These are phyloP conservation scores for Iodosphaeria phyllophila DNA, from an alignment of 2,329 filamentous ascomycete genomes.

Conservation along the genomic window DNA sequence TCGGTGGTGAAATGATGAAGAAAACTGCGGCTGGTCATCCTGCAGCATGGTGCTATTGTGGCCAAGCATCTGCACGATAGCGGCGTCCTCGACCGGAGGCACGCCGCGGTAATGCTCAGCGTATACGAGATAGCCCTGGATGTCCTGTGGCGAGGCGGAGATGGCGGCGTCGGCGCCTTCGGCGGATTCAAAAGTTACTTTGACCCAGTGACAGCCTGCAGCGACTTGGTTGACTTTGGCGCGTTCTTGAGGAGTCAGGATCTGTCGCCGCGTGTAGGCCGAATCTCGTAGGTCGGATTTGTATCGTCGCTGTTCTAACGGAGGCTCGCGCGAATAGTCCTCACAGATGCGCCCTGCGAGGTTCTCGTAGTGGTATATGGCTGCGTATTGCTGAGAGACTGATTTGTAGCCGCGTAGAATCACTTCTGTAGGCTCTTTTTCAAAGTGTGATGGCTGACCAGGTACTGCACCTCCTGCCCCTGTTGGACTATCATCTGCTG, in stretches of 20 bases:
- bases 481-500: constrained; percentile 20
- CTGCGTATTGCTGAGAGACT: constrained; percentile 57
- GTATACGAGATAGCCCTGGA: constrained; percentile 51
- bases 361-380: constrained; percentile 73
- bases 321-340: constrained; percentile 79
- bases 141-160: constrained; percentile 50
- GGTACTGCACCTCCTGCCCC: constrained; percentile 7
- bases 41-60: constrained; percentile 18
- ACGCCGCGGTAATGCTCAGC: constrained; percentile 52
- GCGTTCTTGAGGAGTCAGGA: constrained; percentile 54
- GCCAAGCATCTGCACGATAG: constrained; percentile 34
- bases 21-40: constrained; percentile 3
- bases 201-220: constrained; percentile 83
- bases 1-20: no score
- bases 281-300: constrained; percentile 58
- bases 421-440: constrained; percentile 44
- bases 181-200: constrained; percentile 60
- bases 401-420: constrained; percentile 66
- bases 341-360: constrained; percentile 78
- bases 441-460: constrained; percentile 11
- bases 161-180: constrained; percentile 52
- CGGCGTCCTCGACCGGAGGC: constrained; percentile 43
- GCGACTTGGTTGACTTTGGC: constrained; percentile 64
- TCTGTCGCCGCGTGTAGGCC: constrained; percentile 44
- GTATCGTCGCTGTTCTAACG: constrained; percentile 48